Percentiles rank a stretch among this genome's conserved stretches.
phyloP scores from a whole-genome alignment of 331 rosid genomes.

The Telfairia occidentalis region DNA sequence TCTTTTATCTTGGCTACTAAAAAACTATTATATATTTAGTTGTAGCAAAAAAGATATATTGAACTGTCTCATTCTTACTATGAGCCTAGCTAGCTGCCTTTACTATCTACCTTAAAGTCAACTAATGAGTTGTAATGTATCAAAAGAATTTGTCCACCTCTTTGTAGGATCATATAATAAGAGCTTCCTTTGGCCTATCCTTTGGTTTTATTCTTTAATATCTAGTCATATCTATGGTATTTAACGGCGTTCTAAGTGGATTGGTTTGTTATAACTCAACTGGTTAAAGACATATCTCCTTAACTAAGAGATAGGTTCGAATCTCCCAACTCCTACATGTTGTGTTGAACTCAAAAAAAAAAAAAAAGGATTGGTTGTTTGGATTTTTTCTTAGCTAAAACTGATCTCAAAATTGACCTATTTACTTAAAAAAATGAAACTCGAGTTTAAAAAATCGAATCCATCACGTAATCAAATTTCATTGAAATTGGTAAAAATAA shows the following conservation, averaged over 20 bases:
- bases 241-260: not conserved
- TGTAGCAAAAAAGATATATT: not conserved
- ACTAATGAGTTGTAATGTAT: constrained; percentile 2
- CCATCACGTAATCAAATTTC: no score
- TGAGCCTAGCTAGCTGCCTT: not conserved
- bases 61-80: constrained; percentile 4
- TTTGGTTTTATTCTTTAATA: not conserved
- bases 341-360: no score
- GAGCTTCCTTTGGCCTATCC: not conserved
- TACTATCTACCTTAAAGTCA: not conserved
- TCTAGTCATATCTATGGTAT: not conserved
- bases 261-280: no score
- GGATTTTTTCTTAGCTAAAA: no score
- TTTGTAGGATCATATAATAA: not conserved
- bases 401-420: not conserved
- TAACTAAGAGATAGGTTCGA: not conserved
- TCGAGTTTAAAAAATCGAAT: not conserved
- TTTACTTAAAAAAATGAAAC: not conserved
- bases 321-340: not conserved
- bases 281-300: not conserved
- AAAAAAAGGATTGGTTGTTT: no score
- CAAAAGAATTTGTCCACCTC: not conserved
- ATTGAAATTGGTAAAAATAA: no score
- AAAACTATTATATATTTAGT: not conserved
- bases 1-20: not conserved